Evolutionary conservation across 331 rosid species (phyloP).

Genomic region (Erythrophleum ivorense): DNA sequence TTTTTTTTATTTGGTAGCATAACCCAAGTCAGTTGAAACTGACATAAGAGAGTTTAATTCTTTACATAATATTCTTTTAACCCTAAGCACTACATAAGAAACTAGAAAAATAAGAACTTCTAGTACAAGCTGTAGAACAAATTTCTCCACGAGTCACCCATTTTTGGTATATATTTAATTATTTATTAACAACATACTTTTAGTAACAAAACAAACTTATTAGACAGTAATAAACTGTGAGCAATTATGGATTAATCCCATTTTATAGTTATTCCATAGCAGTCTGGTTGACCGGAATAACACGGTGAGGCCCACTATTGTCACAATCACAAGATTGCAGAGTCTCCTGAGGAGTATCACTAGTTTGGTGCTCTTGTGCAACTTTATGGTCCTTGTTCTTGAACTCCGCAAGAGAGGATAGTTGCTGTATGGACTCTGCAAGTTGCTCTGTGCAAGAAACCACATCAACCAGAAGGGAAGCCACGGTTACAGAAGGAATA

Average conservation of each 20-base stretch:
- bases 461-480: conserved; percentile 50
- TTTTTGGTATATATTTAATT: too few species aligned
- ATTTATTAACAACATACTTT: too few species aligned
- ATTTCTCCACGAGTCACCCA: too few species aligned
- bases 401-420: conserved; percentile 45
- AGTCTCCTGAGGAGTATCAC: not conserved
- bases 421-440: conserved; percentile 44
- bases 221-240: not conserved
- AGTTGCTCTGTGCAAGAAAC: conserved; percentile 45
- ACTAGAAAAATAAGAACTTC: too few species aligned
- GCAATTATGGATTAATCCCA: not conserved
- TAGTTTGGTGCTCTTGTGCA: conserved; percentile 9
- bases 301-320: conserved; percentile 23
- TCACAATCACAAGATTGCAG: not conserved
- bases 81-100: too few species aligned
- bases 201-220: too few species aligned
- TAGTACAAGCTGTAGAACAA: too few species aligned
- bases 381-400: conserved; percentile 24
- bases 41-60: too few species aligned
- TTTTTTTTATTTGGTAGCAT: too few species aligned
- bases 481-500: conserved; percentile 41
- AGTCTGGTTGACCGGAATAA: conserved; percentile 20
- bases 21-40: too few species aligned
- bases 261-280: not conserved
- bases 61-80: too few species aligned